Percentiles rank a stretch among this genome's conserved stretches.
Conservation (phyloP, 1,284 basidiomycete genomes). For the Abortiporus biennis region DNA sequence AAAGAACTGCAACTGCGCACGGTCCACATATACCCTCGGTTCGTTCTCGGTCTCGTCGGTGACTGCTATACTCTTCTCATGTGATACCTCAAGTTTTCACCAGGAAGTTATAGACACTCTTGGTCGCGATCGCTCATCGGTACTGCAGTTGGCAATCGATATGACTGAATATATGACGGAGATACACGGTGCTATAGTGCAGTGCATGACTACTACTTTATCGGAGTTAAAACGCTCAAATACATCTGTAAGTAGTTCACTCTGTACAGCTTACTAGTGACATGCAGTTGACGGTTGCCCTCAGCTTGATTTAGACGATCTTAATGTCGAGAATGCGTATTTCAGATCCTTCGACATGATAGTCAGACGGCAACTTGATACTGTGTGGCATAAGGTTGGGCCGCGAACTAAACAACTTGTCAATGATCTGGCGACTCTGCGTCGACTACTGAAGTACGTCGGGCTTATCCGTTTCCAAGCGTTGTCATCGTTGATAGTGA, state of each 20-base stretch:
- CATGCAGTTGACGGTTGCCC: too few relatives aligned
- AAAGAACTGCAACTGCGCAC: slow-evolving; percentile 86
- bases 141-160: slow-evolving; percentile 87
- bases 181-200: slow-evolving; percentile 90
- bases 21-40: slow-evolving; percentile 92
- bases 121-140: slow-evolving; percentile 77
- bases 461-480: neutral
- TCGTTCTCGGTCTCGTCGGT: slow-evolving; percentile 15
- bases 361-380: slow-evolving; percentile 85
- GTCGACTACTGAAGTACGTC: slow-evolving; percentile 77
- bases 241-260: slow-evolving; percentile 54
- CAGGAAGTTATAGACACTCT: slow-evolving; percentile 78
- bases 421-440: slow-evolving; percentile 80
- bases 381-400: slow-evolving; percentile 96
- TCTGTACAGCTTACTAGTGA: slow-evolving; percentile 1
- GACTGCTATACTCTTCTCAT: neutral
- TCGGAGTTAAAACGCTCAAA: slow-evolving; percentile 89
- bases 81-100: slow-evolving; percentile 67
- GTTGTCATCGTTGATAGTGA: neutral
- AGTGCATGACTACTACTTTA: slow-evolving; percentile 91
- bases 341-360: slow-evolving; percentile 92
- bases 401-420: slow-evolving; percentile 91
- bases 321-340: slow-evolving; percentile 91
- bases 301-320: slow-evolving; percentile 91
- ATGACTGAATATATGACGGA: slow-evolving; percentile 85